These are phyloP conservation scores for Penicillium polonicum DNA, from an alignment of 2,329 filamentous ascomycete species.

Conservation along the genomic window DNA sequence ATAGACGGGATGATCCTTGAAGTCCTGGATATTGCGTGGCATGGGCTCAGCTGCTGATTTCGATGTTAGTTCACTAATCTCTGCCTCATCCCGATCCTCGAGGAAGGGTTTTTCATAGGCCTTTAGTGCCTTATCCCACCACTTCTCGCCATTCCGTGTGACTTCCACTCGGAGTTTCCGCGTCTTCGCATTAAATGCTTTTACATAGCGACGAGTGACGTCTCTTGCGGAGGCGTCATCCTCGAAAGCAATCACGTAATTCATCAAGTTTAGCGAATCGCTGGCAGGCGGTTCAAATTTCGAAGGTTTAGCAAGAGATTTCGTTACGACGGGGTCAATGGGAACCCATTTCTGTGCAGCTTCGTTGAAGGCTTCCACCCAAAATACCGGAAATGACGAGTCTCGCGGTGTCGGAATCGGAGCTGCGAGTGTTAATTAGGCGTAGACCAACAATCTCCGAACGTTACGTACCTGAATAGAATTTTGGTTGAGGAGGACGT, in stretches of 20 bases:
- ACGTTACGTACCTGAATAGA: slow-evolving; percentile 21
- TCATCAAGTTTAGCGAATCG: slow-evolving; percentile 72
- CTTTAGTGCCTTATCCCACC: slow-evolving; percentile 53
- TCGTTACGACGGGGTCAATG: slow-evolving; percentile 80
- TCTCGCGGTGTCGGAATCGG: slow-evolving; percentile 57
- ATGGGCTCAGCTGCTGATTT: slow-evolving; percentile 75
- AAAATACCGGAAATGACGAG: slow-evolving; percentile 80
- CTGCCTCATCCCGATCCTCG: slow-evolving; percentile 75
- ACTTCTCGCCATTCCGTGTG: slow-evolving; percentile 55
- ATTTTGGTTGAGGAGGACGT: slow-evolving; percentile 18
- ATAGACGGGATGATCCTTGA: slow-evolving; percentile 80
- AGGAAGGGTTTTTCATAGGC: slow-evolving; percentile 45
- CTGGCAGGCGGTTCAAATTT: slow-evolving; percentile 79
- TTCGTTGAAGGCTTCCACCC: slow-evolving; percentile 87
- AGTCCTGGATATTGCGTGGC: slow-evolving; percentile 81
- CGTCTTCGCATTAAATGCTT: slow-evolving; percentile 88
- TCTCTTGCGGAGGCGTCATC: slow-evolving; percentile 75
- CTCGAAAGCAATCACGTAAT: slow-evolving; percentile 83
- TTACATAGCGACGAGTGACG: slow-evolving; percentile 83
- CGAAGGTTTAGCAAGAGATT: slow-evolving; percentile 70
- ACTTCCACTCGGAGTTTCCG: slow-evolving; percentile 75
- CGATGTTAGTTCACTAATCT: slow-evolving; percentile 71
- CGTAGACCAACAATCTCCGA: not conserved
- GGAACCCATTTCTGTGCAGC: slow-evolving; percentile 89
- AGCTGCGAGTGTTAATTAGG: slow-evolving; percentile 28